Evolutionary conservation across 257 asterid genomes (phyloP), one percentile per base, ranked within the genome.

Genomic region (Asclepias syriaca): DNA sequence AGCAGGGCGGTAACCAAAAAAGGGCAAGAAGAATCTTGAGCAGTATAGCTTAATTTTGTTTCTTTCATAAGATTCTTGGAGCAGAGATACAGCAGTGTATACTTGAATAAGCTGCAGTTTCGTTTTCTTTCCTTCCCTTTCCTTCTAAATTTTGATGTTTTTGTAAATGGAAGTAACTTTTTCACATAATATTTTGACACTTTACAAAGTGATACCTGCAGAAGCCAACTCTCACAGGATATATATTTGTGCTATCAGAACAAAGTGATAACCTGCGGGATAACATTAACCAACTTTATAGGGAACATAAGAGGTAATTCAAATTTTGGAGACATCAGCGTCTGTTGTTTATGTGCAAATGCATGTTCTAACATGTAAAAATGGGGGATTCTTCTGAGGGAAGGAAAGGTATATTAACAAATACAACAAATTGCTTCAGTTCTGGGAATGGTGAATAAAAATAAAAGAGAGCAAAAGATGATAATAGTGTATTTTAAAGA

Each of bases 11-110:
- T 59, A 71, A 21, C 73, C 61, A 32, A 53, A 48, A 58, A 48
- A 29, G 58, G 76, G 63, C 77, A 63, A 45, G 82, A 77, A 46
- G 70, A 49, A 15, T 59, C 70, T 32, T 58, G 72, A 71, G 58
- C 34, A 67, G 7, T 37, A 39, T 29, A 10, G 6, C 76, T 60
- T 58, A 61, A 67, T 8, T 51, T 10, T 34, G 63, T 58, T 18
- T 65, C n/a, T n/a, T 59, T 9, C 4, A 34, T 3, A 48, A 22
- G 15, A 32, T 32, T 34, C 5, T 29, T 0, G 5, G 53, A 9
- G 29, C 32, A 2, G 8, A 32, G 24, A 59, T 55, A 27, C 54
- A 56, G 59, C 46, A 68, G 6, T 27, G 22, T 49, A 61, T 8
- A 53, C 16, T 15, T 21, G 64, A 74, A 74, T 67, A 57, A 74